phyloP scores from a whole-genome alignment of 371 early-diverging fungal species.

The Sporodiniella umbellata region DNA sequence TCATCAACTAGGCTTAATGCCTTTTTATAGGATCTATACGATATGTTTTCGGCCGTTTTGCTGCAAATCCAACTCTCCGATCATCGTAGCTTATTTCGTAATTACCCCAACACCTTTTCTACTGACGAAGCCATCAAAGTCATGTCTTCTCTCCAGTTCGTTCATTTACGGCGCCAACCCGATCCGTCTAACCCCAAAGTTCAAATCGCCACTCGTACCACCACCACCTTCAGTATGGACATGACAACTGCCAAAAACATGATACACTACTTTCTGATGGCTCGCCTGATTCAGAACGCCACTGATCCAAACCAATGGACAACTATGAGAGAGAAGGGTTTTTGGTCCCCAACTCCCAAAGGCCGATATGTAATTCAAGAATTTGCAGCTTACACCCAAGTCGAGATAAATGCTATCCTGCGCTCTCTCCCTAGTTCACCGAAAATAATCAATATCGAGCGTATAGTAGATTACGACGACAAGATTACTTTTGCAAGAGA shows the following conservation, averaged over 20 bases:
- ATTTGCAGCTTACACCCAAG: constrained; percentile 38
- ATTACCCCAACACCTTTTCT: constrained; percentile 54
- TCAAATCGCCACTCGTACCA: constrained; percentile 41
- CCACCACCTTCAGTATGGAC: constrained; percentile 55
- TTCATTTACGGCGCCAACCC: constrained; percentile 48
- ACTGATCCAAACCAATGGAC: constrained; percentile 45
- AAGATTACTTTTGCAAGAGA: constrained; percentile 39
- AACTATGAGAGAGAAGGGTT: constrained; percentile 45
- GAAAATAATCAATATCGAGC: constrained; percentile 29
- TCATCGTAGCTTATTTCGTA: constrained; percentile 50
- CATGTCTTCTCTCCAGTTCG: constrained; percentile 48
- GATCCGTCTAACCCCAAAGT: constrained; percentile 49
- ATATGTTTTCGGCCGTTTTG: constrained; percentile 41
- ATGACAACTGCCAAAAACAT: constrained; percentile 54
- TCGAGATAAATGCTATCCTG: constrained; percentile 20
- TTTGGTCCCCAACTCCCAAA: constrained; percentile 57
- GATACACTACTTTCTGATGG: constrained; percentile 56
- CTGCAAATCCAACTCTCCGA: constrained; percentile 36
- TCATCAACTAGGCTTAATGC: neutral
- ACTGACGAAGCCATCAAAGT: constrained; percentile 57
- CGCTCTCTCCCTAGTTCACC: constrained; percentile 1
- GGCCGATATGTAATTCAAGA: constrained; percentile 55
- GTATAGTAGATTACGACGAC: constrained; percentile 32
- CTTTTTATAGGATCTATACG: constrained; percentile 39
- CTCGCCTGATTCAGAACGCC: constrained; percentile 49